Base-by-base conservation (phyloP, 2,329 filamentous ascomycete species). In the Daldinia sp. region DNA sequence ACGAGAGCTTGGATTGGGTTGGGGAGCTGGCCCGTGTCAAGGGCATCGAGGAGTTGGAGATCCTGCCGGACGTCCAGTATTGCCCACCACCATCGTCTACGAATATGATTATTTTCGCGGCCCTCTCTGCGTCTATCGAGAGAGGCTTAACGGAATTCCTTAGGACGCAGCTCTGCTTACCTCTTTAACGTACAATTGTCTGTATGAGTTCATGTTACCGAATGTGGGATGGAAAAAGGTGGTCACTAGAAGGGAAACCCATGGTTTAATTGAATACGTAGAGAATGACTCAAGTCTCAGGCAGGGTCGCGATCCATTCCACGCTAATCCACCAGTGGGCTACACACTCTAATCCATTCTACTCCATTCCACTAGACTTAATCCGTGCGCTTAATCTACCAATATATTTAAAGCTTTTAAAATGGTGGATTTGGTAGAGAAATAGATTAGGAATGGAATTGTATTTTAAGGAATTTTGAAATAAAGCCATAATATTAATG, bases 81-180 rank as follows among this genome's bases (percentile, higher is more conserved):
- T 83, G 85, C 72, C 81, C 84, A 2, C 75, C 79, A 23, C 83
- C 84, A 1, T 79, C 80, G 56, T 85, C 82, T 15, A 81, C 82
- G 58, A 81, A 80, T 43, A 84, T 87, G 81, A 79, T 83, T 3
- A 80, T 86, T 63, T 87, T 84, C 71, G 82, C 86, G 1, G 82
- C 85, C 21, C 85, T 89, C 66, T 88, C 85, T 27, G 81, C 81
- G 30, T 88, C 85, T 55, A 82, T 89, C 15, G 83, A 87, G 64
- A 80, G 75, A 5, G 82, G 82, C 2, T 82, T 89, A 73, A 77
- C 79, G 35, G 82, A 85, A 60, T 88, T 82, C 73, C 71, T 88
- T 63, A 74, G 71, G 55, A 70, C 68, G 2, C 73, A 75, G 37
- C 76, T 84, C 73, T 49, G 62, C 10, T 29, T 73, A 17, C 29